Conservation (phyloP, 2,329 filamentous ascomycete genomes). For the Beauveria pseudobassiana region DNA sequence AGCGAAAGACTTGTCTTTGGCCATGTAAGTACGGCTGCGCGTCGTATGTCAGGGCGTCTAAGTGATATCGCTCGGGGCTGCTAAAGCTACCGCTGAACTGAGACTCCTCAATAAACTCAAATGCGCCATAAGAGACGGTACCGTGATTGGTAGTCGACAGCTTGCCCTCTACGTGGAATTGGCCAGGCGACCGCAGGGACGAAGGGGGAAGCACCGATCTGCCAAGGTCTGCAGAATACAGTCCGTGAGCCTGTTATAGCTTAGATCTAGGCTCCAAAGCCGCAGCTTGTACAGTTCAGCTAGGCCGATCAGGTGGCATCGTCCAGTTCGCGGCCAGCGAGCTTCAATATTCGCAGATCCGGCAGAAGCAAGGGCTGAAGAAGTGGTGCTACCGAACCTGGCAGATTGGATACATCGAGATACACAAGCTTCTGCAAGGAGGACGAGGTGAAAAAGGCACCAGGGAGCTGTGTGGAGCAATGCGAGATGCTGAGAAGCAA, state of each 20-base stretch:
- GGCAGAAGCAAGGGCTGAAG: slow-evolving; percentile 31
- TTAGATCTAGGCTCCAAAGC: slow-evolving; percentile 52
- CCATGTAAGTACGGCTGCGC: slow-evolving; percentile 16
- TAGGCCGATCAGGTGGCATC: slow-evolving; percentile 26
- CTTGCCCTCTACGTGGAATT: slow-evolving; percentile 40
- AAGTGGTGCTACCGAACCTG: slow-evolving; percentile 34
- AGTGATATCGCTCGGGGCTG: slow-evolving; percentile 40
- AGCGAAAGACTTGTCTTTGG: slow-evolving; percentile 23
- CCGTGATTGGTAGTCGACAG: slow-evolving; percentile 24
- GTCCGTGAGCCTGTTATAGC: slow-evolving; percentile 45
- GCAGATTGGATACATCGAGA: slow-evolving; percentile 44
- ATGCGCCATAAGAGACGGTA: slow-evolving; percentile 30
- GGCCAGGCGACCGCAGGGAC: slow-evolving; percentile 27
- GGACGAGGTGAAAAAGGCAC: slow-evolving; percentile 29
- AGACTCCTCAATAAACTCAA: slow-evolving; percentile 41
- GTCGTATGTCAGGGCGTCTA: slow-evolving; percentile 39
- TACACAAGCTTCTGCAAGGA: slow-evolving; percentile 38
- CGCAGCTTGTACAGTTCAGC: slow-evolving; percentile 27
- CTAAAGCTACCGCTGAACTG: slow-evolving; percentile 34
- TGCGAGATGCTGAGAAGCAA: slow-evolving; percentile 39
- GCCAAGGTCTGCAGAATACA: slow-evolving; percentile 25
- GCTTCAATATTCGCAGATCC: slow-evolving; percentile 45
- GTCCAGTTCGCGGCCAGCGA: slow-evolving; percentile 38
- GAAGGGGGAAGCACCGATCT: slow-evolving; percentile 25
- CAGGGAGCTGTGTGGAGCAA: slow-evolving; percentile 33